Base-by-base conservation (phyloP, 2,329 filamentous ascomycete genomes). In the Apiospora aurea region DNA sequence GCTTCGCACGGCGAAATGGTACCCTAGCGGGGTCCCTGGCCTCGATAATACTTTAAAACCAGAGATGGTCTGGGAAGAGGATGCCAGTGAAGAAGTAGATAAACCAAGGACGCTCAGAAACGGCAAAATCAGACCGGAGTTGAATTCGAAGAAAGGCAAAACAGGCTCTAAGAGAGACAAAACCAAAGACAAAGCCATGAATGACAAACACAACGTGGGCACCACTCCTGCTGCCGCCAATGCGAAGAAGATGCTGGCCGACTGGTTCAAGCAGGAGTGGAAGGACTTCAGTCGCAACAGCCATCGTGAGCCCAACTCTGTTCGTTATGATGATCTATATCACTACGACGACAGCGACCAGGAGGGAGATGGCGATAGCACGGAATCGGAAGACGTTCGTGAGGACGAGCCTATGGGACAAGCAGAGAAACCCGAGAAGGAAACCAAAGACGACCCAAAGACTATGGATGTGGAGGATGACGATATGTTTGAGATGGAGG, bases 221-320 rank as follows among this genome's bases (percentile, higher is more conserved):
- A 3, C 8, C 7, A 38, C 53, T 8, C 0, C 18, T 21, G 29
- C 26, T 24, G 7, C 21, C 8, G 47, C 47, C 10, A 13, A 18
- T 5, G 29, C 29, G 2, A 61, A 61, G 53, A 61, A 41, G 29
- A 21, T 61, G 53, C 18, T 61, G 29, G 53, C 53, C 29, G 53
- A 34, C 29, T 61, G 53, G 53, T 61, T 61, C 29, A 61, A 61
- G 29, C 4, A 38, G 18, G 53, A 61, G n/a, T 61, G 53, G 53
- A n/a, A 61, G 13, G 53, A 38, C 53, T 11, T 38, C 53, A 11
- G 14, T 4, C 14, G 7, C 3, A 61, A 14, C 16, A n/a, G 8
- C 29, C 29, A 61, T 13, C 18, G 53, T 18, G 18, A 38, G 16
- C 53, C 8, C 8, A 16, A 8, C n/a, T n/a, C 18, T 14, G 29